A percentile compares a stretch with the other conserved stretches of the same genome.
Evolutionary conservation across 177 flowering plant genomes (phyloP).

Genomic region (Vitis hybrid): DNA sequence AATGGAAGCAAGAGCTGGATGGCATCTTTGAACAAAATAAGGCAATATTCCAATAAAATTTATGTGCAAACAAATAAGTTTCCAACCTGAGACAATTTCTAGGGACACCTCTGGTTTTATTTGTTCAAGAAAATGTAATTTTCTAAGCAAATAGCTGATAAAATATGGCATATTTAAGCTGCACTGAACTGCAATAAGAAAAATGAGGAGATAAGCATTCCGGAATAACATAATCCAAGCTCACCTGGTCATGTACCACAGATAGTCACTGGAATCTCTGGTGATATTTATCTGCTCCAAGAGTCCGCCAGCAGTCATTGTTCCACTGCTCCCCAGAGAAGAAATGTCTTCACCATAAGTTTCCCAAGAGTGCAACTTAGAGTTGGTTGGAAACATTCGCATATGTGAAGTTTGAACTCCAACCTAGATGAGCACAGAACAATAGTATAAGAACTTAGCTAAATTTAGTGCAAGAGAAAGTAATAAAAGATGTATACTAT

Average conservation of each 20-base stretch:
- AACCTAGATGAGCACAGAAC: constrained; percentile 39
- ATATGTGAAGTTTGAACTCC: constrained; percentile 67
- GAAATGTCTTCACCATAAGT: constrained; percentile 75
- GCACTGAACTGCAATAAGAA: not conserved
- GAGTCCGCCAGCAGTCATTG: constrained; percentile 59
- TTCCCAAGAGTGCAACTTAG: constrained; percentile 64
- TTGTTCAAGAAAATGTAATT: not conserved
- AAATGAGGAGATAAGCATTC: not conserved
- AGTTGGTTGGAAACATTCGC: constrained; percentile 57
- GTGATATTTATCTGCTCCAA: constrained; percentile 91
- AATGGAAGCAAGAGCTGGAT: not conserved
- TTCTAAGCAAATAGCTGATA: not conserved
- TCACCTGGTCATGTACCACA: constrained; percentile 95
- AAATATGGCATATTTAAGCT: not conserved
- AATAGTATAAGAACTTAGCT: not conserved
- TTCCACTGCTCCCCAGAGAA: constrained; percentile 50
- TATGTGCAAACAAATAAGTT: no score
- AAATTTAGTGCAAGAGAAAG: not conserved
- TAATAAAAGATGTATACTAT: not conserved
- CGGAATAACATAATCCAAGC: constrained; percentile 9
- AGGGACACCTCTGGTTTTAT: no score
- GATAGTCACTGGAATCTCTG: constrained; percentile 82
- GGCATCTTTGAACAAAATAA: not conserved
- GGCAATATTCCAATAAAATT: not conserved
- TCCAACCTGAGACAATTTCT: no score